These are phyloP conservation scores for Gentiana macrophylla DNA, from an alignment of 257 asterid genomes.

Conservation along the genomic window DNA sequence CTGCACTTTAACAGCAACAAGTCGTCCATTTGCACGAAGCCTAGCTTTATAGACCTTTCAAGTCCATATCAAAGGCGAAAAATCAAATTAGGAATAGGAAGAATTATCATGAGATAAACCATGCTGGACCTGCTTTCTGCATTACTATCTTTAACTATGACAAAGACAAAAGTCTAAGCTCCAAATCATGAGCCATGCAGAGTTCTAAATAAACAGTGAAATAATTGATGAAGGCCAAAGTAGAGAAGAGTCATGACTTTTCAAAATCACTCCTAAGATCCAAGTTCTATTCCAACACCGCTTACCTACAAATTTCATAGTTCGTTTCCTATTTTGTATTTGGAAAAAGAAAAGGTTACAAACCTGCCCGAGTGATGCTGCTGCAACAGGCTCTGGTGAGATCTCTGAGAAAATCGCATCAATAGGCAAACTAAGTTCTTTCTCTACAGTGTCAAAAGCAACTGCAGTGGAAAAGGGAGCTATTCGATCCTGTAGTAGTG, in stretches of 20 bases:
- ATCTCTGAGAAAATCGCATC: constrained; percentile 79
- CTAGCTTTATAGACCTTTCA: constrained; percentile 95
- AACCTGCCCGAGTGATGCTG: constrained; percentile 99
- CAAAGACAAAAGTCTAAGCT: not conserved
- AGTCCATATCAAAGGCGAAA: not conserved
- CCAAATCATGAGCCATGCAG: constrained; percentile 2
- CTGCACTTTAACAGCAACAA: constrained; percentile 95
- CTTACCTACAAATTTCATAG: too few relatives aligned
- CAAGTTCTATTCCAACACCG: too few relatives aligned
- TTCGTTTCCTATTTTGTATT: too few relatives aligned
- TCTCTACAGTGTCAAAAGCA: constrained; percentile 79
- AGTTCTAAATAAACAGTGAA: too few relatives aligned
- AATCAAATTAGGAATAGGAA: not conserved
- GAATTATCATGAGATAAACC: not conserved
- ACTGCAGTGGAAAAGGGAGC: constrained; percentile 77
- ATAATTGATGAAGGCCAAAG: too few relatives aligned
- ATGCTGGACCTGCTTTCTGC: not conserved
- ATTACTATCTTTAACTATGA: not conserved
- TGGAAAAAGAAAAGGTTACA: constrained; percentile 4
- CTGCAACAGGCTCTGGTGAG: constrained; percentile 94
- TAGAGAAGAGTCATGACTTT: too few relatives aligned
- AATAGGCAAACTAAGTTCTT: constrained; percentile 77
- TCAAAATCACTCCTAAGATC: too few relatives aligned
- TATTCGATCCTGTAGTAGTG: constrained; percentile 86
- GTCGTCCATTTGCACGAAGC: constrained; percentile 60